Base-by-base conservation (phyloP, 2,329 filamentous ascomycete genomes). In the Colletotrichum euphorbiae region DNA sequence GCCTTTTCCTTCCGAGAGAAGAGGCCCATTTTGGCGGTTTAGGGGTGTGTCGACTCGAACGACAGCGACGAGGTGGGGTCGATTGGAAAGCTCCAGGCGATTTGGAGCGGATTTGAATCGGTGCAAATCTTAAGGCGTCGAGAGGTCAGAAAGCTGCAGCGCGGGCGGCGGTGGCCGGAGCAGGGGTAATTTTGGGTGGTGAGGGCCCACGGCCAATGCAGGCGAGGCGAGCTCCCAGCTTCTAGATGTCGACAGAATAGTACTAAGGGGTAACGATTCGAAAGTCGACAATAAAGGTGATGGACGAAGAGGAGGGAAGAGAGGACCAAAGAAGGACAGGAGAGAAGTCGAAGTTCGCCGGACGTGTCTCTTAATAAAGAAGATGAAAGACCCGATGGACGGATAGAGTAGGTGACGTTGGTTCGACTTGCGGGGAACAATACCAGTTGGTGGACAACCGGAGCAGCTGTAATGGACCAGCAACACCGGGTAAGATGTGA, bases 1-100 rank as follows among this genome's bases (percentile, higher is more conserved):
- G 81, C 77, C 79, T 84, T 87, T 72, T 86, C 81, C 74, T 83
- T 87, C 69, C 85, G 80, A 40, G 85, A 86, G 75, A 88, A 88
- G 71, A 88, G 73, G 73, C 86, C 85, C 86, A 88, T 88, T 69
- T 72, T 77, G 75, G 43, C 46, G 40, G 48, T 31, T 13, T 56
- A 17, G 38, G 48, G 64, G 52, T 19, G 42, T 21, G 24, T 46
- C 19, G 24, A 13, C 17, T 62, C 58, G 58, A 51, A 21, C 50
- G 52, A 63, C 31, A 28, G 52, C 59, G 19, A 51, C 38, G 15
- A 52, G 31, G 63, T 52, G 62, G 67, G 62, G 52, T 62, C 52
- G 13, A 24, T 13, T 40, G 45, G 65, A 50, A 62, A 51, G 67
- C 56, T 51, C 51, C 42, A 52, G 28, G 55, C 31, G 62, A 28